These are phyloP conservation scores for Omphalotus guepiniiformis DNA, from an alignment of 768 basidiomycete genomes.

Conservation along the genomic window DNA sequence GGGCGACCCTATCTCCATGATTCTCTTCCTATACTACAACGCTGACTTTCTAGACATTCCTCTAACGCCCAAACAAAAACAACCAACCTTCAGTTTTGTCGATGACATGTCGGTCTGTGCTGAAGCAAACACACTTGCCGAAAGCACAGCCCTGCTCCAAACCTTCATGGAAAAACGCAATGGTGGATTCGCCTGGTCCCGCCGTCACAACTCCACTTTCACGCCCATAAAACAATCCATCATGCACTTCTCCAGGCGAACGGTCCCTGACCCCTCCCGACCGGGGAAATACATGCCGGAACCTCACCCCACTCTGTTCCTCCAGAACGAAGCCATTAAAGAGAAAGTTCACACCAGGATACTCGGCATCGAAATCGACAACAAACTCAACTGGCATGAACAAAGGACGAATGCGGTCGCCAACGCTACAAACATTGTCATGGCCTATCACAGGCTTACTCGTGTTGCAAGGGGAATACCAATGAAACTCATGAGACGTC, in stretches of 20 bases:
- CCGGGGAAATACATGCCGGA: too few species aligned
- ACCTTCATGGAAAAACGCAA: too few species aligned
- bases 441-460: neutral
- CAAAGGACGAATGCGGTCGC: neutral
- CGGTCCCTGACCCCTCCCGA: too few species aligned
- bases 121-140: constrained; percentile 8
- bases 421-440: neutral
- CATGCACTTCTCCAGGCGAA: too few species aligned
- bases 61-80: too few species aligned
- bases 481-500: constrained; percentile 1
- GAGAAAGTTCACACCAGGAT: neutral
- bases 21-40: constrained; percentile 23
- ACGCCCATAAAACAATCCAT: neutral
- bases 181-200: constrained; percentile 3
- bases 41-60: constrained; percentile 18
- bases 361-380: neutral
- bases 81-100: too few species aligned
- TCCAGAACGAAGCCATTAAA: neutral
- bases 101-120: too few species aligned
- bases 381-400: neutral
- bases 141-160: too few species aligned
- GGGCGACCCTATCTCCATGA: constrained; percentile 21
- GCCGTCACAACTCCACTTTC: constrained; percentile 8
- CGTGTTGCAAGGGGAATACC: neutral
- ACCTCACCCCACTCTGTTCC: neutral